phyloP scores from a whole-genome alignment of 2,329 filamentous ascomycete genomes.

The Neopestalotiopsis sp. region DNA sequence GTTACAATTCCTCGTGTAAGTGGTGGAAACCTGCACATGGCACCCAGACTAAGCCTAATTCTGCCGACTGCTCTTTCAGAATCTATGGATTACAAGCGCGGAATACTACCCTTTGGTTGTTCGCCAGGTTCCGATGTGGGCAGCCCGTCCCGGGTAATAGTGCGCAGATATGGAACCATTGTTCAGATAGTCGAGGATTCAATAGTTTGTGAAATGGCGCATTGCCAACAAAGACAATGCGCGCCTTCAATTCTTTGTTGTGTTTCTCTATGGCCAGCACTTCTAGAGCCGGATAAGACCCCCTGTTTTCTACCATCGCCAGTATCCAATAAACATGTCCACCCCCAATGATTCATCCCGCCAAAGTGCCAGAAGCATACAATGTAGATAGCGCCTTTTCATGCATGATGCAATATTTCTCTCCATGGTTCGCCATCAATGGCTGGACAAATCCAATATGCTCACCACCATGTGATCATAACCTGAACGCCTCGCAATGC shows the following conservation, averaged over 20 bases:
- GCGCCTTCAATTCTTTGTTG: not conserved
- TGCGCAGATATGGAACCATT: slow-evolving; percentile 1
- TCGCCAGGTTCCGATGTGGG: not conserved
- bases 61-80: not conserved
- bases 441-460: not conserved
- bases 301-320: not conserved
- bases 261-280: not conserved
- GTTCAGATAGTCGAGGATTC: not conserved
- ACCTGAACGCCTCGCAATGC: slow-evolving; percentile 17
- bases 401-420: slow-evolving; percentile 3
- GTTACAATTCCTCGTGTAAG: not conserved
- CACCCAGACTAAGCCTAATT: not conserved
- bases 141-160: not conserved
- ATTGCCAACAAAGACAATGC: not conserved
- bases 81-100: not conserved
- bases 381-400: not conserved
- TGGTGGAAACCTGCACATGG: not conserved
- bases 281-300: not conserved
- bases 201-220: not conserved
- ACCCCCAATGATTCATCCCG: not conserved
- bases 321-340: not conserved
- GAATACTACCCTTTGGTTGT: too few species aligned
- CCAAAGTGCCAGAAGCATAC: not conserved
- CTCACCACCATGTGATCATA: not conserved
- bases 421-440: slow-evolving; percentile 7